A percentile compares a stretch with the other conserved stretches of the same genome.
Conservation (phyloP, 2,329 filamentous ascomycete genomes). For the Colletotrichum tofieldiae region DNA sequence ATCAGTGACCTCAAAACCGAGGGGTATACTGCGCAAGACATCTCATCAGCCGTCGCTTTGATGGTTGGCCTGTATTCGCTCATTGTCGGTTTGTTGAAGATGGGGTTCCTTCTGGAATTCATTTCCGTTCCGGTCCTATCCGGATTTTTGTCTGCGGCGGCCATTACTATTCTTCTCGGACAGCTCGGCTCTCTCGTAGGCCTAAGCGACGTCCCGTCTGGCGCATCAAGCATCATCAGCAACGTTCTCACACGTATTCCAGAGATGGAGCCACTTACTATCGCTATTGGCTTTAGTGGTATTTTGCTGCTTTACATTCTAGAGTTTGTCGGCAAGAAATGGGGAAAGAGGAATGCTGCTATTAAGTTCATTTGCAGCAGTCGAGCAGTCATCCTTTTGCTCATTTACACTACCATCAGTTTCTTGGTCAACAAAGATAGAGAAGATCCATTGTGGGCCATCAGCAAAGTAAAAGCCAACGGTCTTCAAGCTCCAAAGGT, state of each 20-base stretch:
- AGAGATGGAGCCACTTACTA: constrained; percentile 70
- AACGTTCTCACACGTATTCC: constrained; percentile 71
- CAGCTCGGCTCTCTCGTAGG: constrained; percentile 75
- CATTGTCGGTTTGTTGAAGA: constrained; percentile 72
- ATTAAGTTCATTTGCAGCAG: constrained; percentile 74
- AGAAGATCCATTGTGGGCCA: too few species aligned
- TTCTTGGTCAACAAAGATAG: constrained; percentile 48
- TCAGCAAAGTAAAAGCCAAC: too few species aligned
- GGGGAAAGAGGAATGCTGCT: constrained; percentile 70
- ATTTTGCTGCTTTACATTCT: constrained; percentile 71
- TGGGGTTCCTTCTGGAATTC: constrained; percentile 77
- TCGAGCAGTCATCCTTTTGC: constrained; percentile 72
- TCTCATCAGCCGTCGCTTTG: constrained; percentile 73
- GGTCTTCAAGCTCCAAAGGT: too few species aligned
- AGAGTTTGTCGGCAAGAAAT: constrained; percentile 71
- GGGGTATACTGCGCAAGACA: constrained; percentile 68
- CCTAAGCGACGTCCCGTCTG: constrained; percentile 63
- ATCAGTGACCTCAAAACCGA: constrained; percentile 65
- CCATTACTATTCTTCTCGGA: constrained; percentile 76
- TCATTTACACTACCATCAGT: constrained; percentile 75
- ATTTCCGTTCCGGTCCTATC: constrained; percentile 76
- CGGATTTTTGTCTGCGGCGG: constrained; percentile 77
- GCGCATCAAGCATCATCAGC: constrained; percentile 71
- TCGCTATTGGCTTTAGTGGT: constrained; percentile 71
- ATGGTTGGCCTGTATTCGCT: constrained; percentile 75